Base-by-base conservation (phyloP, 371 early-diverging fungal genomes). In the Mucor racemosus region DNA sequence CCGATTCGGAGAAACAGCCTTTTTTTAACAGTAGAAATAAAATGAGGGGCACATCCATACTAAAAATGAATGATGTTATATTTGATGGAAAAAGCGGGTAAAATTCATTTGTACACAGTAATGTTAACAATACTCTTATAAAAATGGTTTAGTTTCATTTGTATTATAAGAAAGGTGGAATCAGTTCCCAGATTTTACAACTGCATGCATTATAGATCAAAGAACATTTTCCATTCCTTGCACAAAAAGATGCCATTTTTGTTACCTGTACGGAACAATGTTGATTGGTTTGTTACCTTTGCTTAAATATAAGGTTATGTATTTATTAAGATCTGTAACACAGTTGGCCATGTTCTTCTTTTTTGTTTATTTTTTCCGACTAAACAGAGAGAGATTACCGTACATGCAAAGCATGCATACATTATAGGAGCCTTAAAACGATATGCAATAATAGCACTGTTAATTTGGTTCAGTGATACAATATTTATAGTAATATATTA, bases 21-120 rank as follows among this genome's bases (percentile, higher is more conserved):
- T 40, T 40, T 40, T 13, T 40, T 40, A 14, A 11, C 40, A 40
- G 26, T 26, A 26, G 3, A 40, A 10, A 40, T 11, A 14, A 40
- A 40, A n/a, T n/a, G 44, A 44, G 44, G 44, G 44, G 44, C 15
- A 42, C n/a, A n/a, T 44, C 7, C 15, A 17, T 8, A 0, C 4
- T 14, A 0, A 0, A 4, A 10, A 5, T n/a, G 7, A 17, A 44
- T 44, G 44, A n/a, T 44, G n/a, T 6, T 44, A 44, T 44, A 6
- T 44, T 17, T 44, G 44, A 44, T 44, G 44, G 44, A n/a, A 44
- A 44, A 44, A 44, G 44, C 44, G 44, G 44, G 44, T 44, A 44
- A 44, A 44, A 17, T 44, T 44, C 44, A n/a, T 44, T 15, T 8
- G n/a, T 44, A 7, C 7, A 26, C 26, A 26, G 26, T 26, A 26